Evolutionary conservation across 495 filamentous ascomycete genomes (phyloP).

Genomic region (Penicillium verhagenii): DNA sequence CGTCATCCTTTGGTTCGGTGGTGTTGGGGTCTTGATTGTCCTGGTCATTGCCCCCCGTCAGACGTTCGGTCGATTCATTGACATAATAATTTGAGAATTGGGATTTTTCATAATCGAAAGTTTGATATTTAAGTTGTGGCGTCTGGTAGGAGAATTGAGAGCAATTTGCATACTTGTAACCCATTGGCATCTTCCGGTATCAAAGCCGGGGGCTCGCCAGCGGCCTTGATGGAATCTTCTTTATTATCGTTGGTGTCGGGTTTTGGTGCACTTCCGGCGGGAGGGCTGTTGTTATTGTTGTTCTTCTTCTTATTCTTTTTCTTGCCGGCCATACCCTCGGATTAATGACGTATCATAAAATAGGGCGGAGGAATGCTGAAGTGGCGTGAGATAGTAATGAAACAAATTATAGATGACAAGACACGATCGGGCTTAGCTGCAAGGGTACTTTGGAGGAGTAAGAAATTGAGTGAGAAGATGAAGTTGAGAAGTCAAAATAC

Average conservation of each 20-base stretch:
- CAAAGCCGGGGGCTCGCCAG: constrained; percentile 31
- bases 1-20: constrained; percentile 23
- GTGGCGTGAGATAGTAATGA: constrained; percentile 28
- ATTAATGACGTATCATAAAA: constrained; percentile 36
- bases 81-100: constrained; percentile 39
- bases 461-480: constrained; percentile 26
- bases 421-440: constrained; percentile 27
- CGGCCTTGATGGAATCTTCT: constrained; percentile 17
- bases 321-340: constrained; percentile 38
- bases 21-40: constrained; percentile 32
- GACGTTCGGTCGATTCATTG: constrained; percentile 30
- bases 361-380: constrained; percentile 20
- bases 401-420: constrained; percentile 35
- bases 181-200: constrained; percentile 33
- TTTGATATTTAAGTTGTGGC: constrained; percentile 40
- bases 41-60: constrained; percentile 43
- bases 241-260: constrained; percentile 23
- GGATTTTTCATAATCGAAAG: constrained; percentile 37
- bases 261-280: constrained; percentile 27
- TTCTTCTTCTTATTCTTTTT: constrained; percentile 36
- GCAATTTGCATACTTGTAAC: constrained; percentile 45
- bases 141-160: constrained; percentile 41
- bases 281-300: constrained; percentile 30
- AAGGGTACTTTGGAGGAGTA: constrained; percentile 21
- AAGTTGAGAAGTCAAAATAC: constrained; percentile 23